Base-by-base conservation (phyloP, 495 filamentous ascomycete species). In the Arthonia radiata region DNA sequence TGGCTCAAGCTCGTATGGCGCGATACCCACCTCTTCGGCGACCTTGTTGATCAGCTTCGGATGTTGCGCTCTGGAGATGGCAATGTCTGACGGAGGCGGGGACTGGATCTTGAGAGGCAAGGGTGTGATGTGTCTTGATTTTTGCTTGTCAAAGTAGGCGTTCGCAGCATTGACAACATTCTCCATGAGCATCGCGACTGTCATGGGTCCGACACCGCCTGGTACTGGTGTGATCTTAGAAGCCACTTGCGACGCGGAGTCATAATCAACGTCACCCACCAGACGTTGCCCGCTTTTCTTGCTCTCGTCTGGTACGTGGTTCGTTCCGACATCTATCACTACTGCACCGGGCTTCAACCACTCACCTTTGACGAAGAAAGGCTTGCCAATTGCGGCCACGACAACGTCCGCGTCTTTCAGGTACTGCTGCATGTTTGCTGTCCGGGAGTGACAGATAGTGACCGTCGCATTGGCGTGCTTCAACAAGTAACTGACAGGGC, bases 161-260 rank as follows among this genome's bases (percentile, higher is more conserved):
- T 68, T 73, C 16, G 83, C 70, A 13, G 81, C 62, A 35, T 76
- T 65, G 19, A 94, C 72, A 14, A 94, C 81, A 43, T 97, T 97
- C 48, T 91, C 71, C 32, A 97, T 46, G 11, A 97, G 60, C 74
- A 94, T 94, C 17, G 86, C 86, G 28, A 97, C 80, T 8, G 86
- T 97, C 82, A 94, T 94, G 19, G 86, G 86, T 3, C 86, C 86
- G 31, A 94, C 86, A 42, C 86, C 86, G 32, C 86, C 86, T 1
- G 89, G 86, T 18, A 97, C 86, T 2, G 86, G 86, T 1, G 89
- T 97, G 40, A 97, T 94, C 34, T 73, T 66, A n/a, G 81, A 91
- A 13, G 81, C 86, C 24, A 92, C 72, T 39, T 86, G 57, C 11
- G 61, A 62, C 21, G 80, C 82, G 28, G 76, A 70, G 25, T 83